Percentiles rank a stretch among this genome's conserved stretches.
Evolutionary conservation across 1,284 basidiomycete genomes (phyloP).

Genomic region (Thelephora terrestris): DNA sequence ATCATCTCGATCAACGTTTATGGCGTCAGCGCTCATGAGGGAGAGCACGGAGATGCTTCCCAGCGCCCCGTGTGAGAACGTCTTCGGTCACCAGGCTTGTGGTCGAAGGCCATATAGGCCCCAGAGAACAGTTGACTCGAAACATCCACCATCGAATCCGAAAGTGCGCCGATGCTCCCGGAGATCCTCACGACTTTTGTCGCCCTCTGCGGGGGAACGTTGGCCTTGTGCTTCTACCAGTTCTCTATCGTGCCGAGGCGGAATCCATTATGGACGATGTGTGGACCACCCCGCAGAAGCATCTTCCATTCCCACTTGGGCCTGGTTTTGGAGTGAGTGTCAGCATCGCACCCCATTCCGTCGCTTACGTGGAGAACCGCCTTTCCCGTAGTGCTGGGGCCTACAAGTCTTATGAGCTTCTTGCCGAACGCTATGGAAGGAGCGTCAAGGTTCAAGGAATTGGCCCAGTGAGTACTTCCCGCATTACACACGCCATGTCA

Average conservation of each 20-base stretch:
- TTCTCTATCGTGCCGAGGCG: slow-evolving; percentile 29
- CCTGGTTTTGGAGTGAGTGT: slow-evolving; percentile 45
- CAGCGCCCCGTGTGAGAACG: no score
- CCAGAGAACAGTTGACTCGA: no score
- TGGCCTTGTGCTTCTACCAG: not conserved
- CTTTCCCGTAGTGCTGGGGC: slow-evolving; percentile 43
- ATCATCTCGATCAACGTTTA: no score
- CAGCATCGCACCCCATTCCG: not conserved
- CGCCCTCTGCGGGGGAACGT: no score
- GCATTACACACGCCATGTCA: not conserved
- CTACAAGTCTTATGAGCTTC: slow-evolving; percentile 39
- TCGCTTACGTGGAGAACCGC: not conserved
- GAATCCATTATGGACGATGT: slow-evolving; percentile 44
- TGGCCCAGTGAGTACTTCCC: slow-evolving; percentile 40
- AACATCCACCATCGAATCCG: no score
- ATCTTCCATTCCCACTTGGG: slow-evolving; percentile 45
- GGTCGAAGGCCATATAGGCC: no score
- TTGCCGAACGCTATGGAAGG: slow-evolving; percentile 31
- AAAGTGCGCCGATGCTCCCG: no score
- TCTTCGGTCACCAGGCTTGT: no score
- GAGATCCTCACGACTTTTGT: no score
- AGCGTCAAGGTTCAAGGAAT: slow-evolving; percentile 52
- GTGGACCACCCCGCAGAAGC: slow-evolving; percentile 43
- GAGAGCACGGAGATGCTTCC: no score
- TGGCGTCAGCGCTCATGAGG: no score